phyloP scores from a whole-genome alignment of 2,329 filamentous ascomycete genomes.

The Scytalidium lignicola region DNA sequence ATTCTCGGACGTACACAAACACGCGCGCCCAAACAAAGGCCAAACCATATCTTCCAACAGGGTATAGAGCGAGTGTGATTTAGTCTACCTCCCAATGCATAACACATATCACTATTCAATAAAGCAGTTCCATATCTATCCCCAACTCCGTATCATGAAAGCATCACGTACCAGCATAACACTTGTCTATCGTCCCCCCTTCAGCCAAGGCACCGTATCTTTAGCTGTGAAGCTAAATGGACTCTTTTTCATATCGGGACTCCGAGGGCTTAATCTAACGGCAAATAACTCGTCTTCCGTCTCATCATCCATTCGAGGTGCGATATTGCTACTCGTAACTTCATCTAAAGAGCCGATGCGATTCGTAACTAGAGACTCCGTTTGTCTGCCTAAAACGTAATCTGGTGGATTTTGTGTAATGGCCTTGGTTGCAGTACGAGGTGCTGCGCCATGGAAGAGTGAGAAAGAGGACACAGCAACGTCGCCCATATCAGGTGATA shows the following conservation, averaged over 20 bases:
- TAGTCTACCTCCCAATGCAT: constrained; percentile 8
- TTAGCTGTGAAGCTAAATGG: constrained; percentile 58
- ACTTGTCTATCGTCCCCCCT: constrained; percentile 4
- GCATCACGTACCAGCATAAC: constrained; percentile 1
- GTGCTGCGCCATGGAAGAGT: constrained; percentile 45
- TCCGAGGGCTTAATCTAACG: constrained; percentile 78
- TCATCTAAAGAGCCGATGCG: constrained; percentile 29
- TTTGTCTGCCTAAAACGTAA: constrained; percentile 19
- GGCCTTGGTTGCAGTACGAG: constrained; percentile 37
- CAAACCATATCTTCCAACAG: constrained; percentile 1
- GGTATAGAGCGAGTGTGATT: constrained; percentile 12
- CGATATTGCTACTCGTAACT: constrained; percentile 29
- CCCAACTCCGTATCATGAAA: not conserved
- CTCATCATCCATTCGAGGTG: constrained; percentile 36
- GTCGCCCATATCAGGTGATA: constrained; percentile 59
- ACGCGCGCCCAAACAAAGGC: not conserved
- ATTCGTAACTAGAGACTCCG: constrained; percentile 12
- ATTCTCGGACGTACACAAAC: not conserved
- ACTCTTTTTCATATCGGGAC: constrained; percentile 78
- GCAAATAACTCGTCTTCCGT: constrained; percentile 82
- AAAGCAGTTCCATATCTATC: not conserved
- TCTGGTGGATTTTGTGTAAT: constrained; percentile 22
- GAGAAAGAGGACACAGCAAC: constrained; percentile 59
- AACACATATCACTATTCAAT: constrained; percentile 12
- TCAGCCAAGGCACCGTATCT: constrained; percentile 25